These are phyloP conservation scores for Aspergillus ostianus DNA, from an alignment of 495 filamentous ascomycete species.

Conservation along the genomic window DNA sequence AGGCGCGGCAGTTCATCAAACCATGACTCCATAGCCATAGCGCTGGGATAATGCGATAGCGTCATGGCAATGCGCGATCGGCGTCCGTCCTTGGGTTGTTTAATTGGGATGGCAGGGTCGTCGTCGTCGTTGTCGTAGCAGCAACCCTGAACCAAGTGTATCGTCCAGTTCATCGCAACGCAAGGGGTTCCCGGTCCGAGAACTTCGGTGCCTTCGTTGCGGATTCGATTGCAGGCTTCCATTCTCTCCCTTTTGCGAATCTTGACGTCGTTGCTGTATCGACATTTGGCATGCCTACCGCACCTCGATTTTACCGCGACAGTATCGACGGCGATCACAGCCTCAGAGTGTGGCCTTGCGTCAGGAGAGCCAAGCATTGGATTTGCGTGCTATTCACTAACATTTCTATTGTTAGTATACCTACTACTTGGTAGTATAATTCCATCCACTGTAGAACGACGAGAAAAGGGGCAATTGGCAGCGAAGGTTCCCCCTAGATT, in stretches of 20 bases:
- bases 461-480: background rate
- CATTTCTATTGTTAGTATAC: too few relatives aligned
- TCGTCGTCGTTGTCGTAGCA: too few relatives aligned
- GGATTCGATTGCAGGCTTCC: constrained; percentile 15
- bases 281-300: too few relatives aligned
- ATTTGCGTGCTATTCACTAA: background rate
- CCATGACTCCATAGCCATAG: background rate
- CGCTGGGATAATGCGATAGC: constrained; percentile 13
- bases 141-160: background rate
- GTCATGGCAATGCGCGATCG: constrained; percentile 15
- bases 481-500: background rate
- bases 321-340: too few relatives aligned
- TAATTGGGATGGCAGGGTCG: background rate
- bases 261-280: too few relatives aligned
- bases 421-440: too few relatives aligned
- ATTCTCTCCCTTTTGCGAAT: background rate
- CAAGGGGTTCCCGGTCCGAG: constrained; percentile 9
- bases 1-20: too few relatives aligned
- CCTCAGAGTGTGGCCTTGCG: background rate
- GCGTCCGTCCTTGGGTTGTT: background rate
- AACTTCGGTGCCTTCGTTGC: constrained; percentile 4
- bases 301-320: too few relatives aligned
- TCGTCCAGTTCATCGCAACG: constrained; percentile 4
- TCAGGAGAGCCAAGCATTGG: background rate
- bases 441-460: too few relatives aligned